Percentiles rank a stretch among this genome's conserved stretches.
Evolutionary conservation across 768 basidiomycete species (phyloP).

Genomic region (Suillus paluster): DNA sequence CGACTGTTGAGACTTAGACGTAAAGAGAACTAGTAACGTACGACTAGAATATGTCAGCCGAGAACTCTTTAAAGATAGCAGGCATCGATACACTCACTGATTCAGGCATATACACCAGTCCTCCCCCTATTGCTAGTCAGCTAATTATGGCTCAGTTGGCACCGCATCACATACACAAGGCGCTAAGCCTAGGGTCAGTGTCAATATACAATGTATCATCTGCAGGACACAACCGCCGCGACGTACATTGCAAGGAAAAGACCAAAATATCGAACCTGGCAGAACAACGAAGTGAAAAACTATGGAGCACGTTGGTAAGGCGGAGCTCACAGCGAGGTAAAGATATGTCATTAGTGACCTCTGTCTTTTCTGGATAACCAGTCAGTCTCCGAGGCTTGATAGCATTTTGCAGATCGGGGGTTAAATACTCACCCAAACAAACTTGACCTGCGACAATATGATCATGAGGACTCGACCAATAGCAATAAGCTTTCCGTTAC

Average conservation of each 20-base stretch:
- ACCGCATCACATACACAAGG: background rate
- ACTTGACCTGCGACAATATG: background rate
- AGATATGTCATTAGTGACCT: background rate
- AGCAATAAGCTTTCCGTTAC: background rate
- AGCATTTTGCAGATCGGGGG: background rate
- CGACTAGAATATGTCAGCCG: background rate
- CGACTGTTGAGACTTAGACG: no score
- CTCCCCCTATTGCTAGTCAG: background rate
- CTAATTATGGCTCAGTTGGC: background rate
- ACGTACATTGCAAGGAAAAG: background rate
- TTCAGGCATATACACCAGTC: background rate
- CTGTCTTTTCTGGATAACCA: background rate
- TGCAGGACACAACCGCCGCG: background rate
- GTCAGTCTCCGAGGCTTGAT: background rate
- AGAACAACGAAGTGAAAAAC: background rate
- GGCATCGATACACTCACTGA: background rate
- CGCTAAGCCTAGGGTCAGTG: background rate
- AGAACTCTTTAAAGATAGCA: background rate
- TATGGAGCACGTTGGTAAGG: background rate
- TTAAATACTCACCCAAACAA: constrained; percentile 2
- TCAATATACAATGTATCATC: background rate
- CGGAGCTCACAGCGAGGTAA: background rate
- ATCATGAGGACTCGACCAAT: background rate
- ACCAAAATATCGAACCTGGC: constrained; percentile 4
- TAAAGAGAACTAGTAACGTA: background rate